Evolutionary conservation across 305 asterid genomes (phyloP), one percentile per base, ranked within the genome.

Genomic region (Euphrasia arctica): DNA sequence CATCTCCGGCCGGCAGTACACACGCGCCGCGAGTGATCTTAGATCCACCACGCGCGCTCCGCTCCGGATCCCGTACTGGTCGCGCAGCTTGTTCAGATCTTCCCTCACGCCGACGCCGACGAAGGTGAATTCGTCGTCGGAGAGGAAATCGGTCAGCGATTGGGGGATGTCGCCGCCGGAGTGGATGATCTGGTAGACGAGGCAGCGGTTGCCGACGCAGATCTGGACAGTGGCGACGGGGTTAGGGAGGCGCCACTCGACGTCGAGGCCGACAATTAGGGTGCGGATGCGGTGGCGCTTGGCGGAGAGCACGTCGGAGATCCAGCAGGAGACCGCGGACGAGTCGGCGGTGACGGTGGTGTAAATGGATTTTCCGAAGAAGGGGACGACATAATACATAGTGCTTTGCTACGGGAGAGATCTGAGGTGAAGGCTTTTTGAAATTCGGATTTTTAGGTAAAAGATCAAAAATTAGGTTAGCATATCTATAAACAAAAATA

Each of bases 261-360:
- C 68, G 65, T 62, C 71, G 4, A 79, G 74, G 42, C 81, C 81
- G 64, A 78, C 84, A 62, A 80, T 54, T 29, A 78, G 80, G 13
- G 9, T 18, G 63, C 42, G 34, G 74, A 77, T 75, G 47, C 73
- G 65, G 45, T 12, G 64, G 71, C 49, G 56, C 67, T 77, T 71
- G 70, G 42, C 1, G 15, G 11, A 1, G 29, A 75, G 76, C 13
- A 66, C 31, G 4, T 70, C 70, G 66, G 66, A 49, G 70, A 84
- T 74, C 88, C 90, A 84, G 2, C 42, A 34, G 42, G 70, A 0
- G 62, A 29, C 85, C 54, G 52, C 32, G 56, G 32, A 11, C n/a
- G 75, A 72, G 34, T 76, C 69, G 60, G 54, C 49, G 32, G 90
- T 70, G 59, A 83, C 85, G 47, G 80, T 67, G 11, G 90, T 81